Conservation (phyloP, 2,329 filamentous ascomycete species). For the Botrytis medusae region DNA sequence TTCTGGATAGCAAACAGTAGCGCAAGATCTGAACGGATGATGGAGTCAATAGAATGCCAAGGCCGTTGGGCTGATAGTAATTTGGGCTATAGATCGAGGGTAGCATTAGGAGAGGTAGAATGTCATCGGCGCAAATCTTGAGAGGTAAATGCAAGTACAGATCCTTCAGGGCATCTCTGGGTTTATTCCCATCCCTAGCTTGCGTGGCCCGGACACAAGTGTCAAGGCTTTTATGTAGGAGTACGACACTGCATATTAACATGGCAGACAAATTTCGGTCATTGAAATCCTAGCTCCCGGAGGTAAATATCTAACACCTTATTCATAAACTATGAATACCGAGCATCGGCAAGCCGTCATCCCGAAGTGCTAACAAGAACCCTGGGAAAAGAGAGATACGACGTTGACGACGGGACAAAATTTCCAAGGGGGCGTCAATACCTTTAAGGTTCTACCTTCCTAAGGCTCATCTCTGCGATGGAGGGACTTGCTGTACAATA, state of each 20-base stretch:
- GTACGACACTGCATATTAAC: background rate
- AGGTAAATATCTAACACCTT: background rate
- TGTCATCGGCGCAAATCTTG: background rate
- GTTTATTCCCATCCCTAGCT: background rate
- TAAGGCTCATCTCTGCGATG: background rate
- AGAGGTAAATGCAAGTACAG: background rate
- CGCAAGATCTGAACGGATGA: background rate
- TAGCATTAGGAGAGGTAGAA: background rate
- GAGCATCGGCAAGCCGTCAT: constrained; percentile 7
- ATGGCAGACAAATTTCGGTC: background rate
- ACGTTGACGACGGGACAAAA: no score
- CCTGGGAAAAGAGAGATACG: background rate
- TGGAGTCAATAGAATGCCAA: background rate
- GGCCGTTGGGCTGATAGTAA: background rate
- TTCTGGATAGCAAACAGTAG: background rate
- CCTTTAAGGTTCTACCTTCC: background rate
- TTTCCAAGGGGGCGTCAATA: background rate
- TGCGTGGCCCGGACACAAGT: background rate
- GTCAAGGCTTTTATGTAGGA: background rate
- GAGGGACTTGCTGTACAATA: background rate
- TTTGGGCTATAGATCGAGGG: background rate
- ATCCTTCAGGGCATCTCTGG: background rate
- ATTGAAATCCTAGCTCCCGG: background rate
- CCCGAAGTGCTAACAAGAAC: background rate
- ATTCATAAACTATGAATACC: background rate